Evolutionary conservation across 768 basidiomycete genomes (phyloP), one percentile per base, ranked within the genome.

Genomic region (Termitomyces heimii): DNA sequence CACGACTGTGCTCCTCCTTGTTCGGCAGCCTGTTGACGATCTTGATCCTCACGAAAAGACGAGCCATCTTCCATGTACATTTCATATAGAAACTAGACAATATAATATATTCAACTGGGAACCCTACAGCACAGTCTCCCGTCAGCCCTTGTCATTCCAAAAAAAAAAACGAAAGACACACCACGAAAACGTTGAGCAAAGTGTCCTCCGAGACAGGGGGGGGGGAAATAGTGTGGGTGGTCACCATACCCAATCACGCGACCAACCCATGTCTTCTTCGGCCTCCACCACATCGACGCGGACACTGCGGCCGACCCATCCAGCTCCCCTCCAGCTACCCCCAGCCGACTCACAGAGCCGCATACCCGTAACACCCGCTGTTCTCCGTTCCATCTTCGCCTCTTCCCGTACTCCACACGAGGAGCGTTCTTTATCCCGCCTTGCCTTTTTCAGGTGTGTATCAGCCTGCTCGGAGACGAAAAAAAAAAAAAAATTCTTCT

Each of bases 291-390:
- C 83, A 47, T 80, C 81, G 1, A 71, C 72, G 10, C 68, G 73
- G 29, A 75, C 78, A 10, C 73, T 76, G 20, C 74, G 72, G 51
- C 75, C 78, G 22, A 61, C 58, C 45, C 74, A 66, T 54, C 67
- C 56, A 55, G 63, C 56, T 50, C 64, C 68, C 57, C 65, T 61
- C 12, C 75, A 69, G 22, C 79, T 68, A 43, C 77, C 72, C 16
- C 74, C 79, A 13, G 65, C 75, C 22, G 77, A 81, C 59, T 65
- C 75, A 18, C 73, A 79, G 20, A 83, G 82, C 57, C 81, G 87
- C 26, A 88, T 93, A 51, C 90, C 91, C 55, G 88, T 93, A 20
- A 92, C 91, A 0, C 91, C 91, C 10, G 86, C 88, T 10, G 85
- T 89, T 1, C 68, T 94, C 57, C 79, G 91, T 40, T 86, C 88